Percentiles rank a stretch among this genome's conserved stretches.
Evolutionary conservation across 495 filamentous ascomycete genomes (phyloP).

Genomic region (Tuber borchii): DNA sequence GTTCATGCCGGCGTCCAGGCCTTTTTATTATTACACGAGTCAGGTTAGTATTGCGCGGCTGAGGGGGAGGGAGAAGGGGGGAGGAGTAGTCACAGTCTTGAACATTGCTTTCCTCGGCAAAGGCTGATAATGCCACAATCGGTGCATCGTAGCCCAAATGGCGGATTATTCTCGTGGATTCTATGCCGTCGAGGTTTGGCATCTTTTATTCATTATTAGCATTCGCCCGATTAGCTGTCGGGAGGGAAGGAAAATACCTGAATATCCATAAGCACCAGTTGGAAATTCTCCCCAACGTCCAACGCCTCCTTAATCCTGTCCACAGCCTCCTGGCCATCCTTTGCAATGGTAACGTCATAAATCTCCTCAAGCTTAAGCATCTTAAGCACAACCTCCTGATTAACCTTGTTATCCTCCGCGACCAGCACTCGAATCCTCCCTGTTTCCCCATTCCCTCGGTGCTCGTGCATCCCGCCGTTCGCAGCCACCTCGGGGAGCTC

Average conservation of each 20-base stretch:
- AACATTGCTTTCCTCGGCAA: slow-evolving; percentile 82
- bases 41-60: slow-evolving; percentile 50
- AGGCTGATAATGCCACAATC: slow-evolving; percentile 86
- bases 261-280: slow-evolving; percentile 92
- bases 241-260: slow-evolving; percentile 24
- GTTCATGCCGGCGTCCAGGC: slow-evolving; percentile 48
- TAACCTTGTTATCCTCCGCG: slow-evolving; percentile 91
- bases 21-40: background rate
- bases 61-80: slow-evolving; percentile 56
- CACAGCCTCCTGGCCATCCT: slow-evolving; percentile 84
- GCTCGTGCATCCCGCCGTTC: slow-evolving; percentile 3
- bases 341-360: slow-evolving; percentile 70
- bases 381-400: slow-evolving; percentile 81
- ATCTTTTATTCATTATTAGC: slow-evolving; percentile 52
- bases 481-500: slow-evolving; percentile 48
- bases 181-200: slow-evolving; percentile 84
- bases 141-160: slow-evolving; percentile 80
- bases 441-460: slow-evolving; percentile 44
- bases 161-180: slow-evolving; percentile 80
- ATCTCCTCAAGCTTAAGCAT: slow-evolving; percentile 67
- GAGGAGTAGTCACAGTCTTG: slow-evolving; percentile 65
- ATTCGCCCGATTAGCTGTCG: background rate
- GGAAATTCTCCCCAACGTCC: slow-evolving; percentile 62
- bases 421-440: slow-evolving; percentile 73
- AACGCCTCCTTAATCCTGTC: slow-evolving; percentile 77